These are phyloP conservation scores for Simmondsia chinensis DNA, from an alignment of 148 eudicot genomes.

Conservation along the genomic window DNA sequence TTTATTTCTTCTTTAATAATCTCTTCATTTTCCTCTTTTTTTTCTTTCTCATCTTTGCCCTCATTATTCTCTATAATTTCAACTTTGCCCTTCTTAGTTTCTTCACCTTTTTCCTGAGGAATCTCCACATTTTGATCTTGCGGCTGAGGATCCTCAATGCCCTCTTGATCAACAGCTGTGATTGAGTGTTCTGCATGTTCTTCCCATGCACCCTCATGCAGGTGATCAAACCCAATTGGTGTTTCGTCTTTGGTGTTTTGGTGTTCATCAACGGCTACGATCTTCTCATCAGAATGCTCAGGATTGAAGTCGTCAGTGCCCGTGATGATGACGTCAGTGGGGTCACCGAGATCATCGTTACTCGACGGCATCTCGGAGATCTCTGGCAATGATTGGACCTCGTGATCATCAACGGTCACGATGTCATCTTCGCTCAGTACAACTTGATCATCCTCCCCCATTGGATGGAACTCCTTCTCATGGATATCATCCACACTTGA, in stretches of 20 bases:
- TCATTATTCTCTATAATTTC: neutral
- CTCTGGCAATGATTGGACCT: conserved; percentile 29
- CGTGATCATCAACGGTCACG: conserved; percentile 13
- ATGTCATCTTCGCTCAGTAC: conserved; percentile 15
- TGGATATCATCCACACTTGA: conserved; percentile 12
- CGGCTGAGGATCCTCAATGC: too few species aligned
- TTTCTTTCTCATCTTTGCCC: neutral
- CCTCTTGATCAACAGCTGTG: neutral
- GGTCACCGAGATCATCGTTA: conserved; percentile 25
- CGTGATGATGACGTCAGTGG: conserved; percentile 7
- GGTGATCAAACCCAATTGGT: neutral
- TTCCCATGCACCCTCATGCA: neutral
- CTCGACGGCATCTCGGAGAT: conserved; percentile 36
- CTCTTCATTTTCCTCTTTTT: neutral
- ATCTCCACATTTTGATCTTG: neutral
- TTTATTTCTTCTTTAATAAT: conserved; percentile 4
- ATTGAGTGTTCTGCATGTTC: neutral
- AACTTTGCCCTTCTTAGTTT: neutral
- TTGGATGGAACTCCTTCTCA: conserved; percentile 5
- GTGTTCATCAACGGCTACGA: neutral
- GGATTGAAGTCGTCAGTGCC: neutral
- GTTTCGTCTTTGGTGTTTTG: neutral
- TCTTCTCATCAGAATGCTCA: conserved; percentile 2
- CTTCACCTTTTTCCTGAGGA: conserved; percentile 1
- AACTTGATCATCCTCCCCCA: conserved; percentile 9